A percentile compares a stretch with the other conserved stretches of the same genome.
Conservation (phyloP, 306 rosid species). For the Carpinus viminea region DNA sequence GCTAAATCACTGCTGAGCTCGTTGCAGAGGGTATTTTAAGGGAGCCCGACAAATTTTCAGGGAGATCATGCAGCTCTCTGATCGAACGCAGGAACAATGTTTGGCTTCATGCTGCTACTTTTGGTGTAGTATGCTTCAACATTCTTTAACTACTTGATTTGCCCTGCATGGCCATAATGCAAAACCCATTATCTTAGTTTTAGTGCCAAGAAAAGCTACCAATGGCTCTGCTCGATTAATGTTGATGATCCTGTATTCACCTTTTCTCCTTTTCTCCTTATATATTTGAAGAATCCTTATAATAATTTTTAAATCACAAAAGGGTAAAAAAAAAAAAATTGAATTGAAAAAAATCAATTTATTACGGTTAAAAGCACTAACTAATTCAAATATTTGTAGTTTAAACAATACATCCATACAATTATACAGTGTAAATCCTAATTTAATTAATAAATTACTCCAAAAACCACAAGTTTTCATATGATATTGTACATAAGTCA, state of each 20-base stretch:
- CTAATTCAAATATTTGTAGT: too few relatives aligned
- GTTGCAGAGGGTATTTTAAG: too few relatives aligned
- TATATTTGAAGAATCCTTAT: too few relatives aligned
- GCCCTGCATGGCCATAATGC: constrained; percentile 57
- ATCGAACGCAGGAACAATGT: too few relatives aligned
- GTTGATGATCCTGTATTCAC: too few relatives aligned
- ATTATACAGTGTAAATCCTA: background rate
- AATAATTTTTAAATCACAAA: too few relatives aligned
- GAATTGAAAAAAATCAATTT: background rate
- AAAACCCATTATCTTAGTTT: background rate
- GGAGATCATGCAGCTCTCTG: too few relatives aligned
- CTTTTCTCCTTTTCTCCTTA: too few relatives aligned
- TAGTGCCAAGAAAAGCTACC: background rate
- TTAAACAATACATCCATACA: background rate
- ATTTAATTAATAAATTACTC: constrained; percentile 20
- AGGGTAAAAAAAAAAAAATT: background rate
- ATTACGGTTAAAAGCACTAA: background rate
- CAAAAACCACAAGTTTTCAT: constrained; percentile 38
- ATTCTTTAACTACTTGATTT: constrained; percentile 94
- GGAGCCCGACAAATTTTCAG: too few relatives aligned
- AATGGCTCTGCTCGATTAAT: too few relatives aligned
- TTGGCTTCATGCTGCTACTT: constrained; percentile 67
- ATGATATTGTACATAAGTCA: constrained; percentile 99
- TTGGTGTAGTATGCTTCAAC: constrained; percentile 96
- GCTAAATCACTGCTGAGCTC: too few relatives aligned